Conservation (phyloP, 805 yeast genomes). For the Ogataea ramenticola region DNA sequence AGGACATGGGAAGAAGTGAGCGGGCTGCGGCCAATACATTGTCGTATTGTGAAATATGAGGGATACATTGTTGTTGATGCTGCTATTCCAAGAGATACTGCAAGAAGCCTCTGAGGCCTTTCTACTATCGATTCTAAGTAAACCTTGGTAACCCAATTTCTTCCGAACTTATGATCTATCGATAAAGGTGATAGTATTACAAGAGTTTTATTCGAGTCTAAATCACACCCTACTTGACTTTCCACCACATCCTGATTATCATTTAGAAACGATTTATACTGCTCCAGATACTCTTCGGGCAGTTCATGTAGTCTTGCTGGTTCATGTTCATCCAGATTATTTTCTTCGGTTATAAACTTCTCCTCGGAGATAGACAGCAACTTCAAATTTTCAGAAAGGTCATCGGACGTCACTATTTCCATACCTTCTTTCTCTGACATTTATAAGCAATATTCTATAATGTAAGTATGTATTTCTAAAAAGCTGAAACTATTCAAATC, state of each 20-base stretch:
- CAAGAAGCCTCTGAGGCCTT: slow-evolving; percentile 72
- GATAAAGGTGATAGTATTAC: slow-evolving; percentile 65
- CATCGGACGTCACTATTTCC: neutral
- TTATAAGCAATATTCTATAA: no score
- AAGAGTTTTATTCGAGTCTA: slow-evolving; percentile 40
- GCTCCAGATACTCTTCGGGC: neutral
- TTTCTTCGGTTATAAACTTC: neutral
- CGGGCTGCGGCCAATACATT: slow-evolving; percentile 40
- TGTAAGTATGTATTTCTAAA: no score
- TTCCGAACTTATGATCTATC: slow-evolving; percentile 63
- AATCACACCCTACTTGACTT: neutral
- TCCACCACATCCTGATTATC: neutral
- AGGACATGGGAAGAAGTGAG: slow-evolving; percentile 53
- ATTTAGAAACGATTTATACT: slow-evolving; percentile 1
- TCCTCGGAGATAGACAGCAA: neutral
- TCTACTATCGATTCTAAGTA: slow-evolving; percentile 68
- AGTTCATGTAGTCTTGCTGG: neutral
- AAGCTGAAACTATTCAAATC: no score
- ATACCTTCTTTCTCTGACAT: neutral
- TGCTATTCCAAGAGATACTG: slow-evolving; percentile 70
- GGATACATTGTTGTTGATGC: slow-evolving; percentile 69
- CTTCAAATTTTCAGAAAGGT: neutral
- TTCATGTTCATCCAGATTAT: neutral
- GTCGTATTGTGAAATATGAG: slow-evolving; percentile 42
- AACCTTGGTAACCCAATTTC: slow-evolving; percentile 68